These are phyloP conservation scores for Nemania sp. DNA, from an alignment of 2,329 filamentous ascomycete species.

Conservation along the genomic window DNA sequence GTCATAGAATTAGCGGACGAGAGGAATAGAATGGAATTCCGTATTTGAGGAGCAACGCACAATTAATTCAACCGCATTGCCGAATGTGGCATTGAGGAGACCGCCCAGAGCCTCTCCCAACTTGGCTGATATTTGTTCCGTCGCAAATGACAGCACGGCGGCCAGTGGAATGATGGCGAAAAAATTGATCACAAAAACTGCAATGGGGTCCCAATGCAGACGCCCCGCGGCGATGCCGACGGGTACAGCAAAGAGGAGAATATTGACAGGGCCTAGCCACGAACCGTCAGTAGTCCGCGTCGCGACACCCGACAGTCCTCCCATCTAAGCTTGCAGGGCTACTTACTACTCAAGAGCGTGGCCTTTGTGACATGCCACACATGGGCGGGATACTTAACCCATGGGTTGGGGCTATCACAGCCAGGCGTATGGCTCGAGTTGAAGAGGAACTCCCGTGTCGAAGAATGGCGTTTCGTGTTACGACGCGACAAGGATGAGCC, in stretches of 20 bases:
- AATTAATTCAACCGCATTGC: conserved; percentile 79
- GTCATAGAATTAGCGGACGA: too few species aligned
- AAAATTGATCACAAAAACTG: conserved; percentile 77
- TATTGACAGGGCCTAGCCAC: conserved; percentile 62
- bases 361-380: conserved; percentile 60
- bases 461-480: conserved; percentile 32
- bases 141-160: conserved; percentile 74
- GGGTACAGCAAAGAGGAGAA: conserved; percentile 73
- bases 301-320: neutral
- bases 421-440: conserved; percentile 56
- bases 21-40: conserved; percentile 6
- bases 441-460: conserved; percentile 51
- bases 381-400: conserved; percentile 51
- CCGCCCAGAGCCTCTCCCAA: conserved; percentile 76
- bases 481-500: conserved; percentile 23
- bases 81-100: conserved; percentile 75
- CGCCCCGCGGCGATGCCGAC: conserved; percentile 70
- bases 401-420: conserved; percentile 50
- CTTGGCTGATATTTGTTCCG: conserved; percentile 73
- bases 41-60: conserved; percentile 47
- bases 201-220: conserved; percentile 64
- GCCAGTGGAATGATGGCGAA: conserved; percentile 78
- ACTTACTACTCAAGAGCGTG: conserved; percentile 62
- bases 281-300: conserved; percentile 23
- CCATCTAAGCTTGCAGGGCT: too few species aligned